Percentiles rank a stretch among this genome's conserved stretches.
Conservation (phyloP, 441 rosid genomes). For the Metrosideros polymorpha region DNA sequence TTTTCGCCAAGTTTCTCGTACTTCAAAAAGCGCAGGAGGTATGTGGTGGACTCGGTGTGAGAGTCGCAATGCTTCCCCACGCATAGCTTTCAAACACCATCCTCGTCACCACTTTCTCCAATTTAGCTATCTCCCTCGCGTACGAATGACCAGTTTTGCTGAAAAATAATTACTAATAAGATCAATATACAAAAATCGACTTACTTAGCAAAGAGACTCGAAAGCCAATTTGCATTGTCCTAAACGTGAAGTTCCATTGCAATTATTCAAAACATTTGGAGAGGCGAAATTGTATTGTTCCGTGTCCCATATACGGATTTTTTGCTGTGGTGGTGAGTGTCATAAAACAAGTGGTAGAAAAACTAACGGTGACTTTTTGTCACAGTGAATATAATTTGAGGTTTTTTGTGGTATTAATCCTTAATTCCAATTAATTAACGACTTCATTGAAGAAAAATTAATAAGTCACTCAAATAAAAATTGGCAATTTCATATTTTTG, state of each 20-base stretch:
- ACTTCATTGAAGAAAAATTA: too few species aligned
- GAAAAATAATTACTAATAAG: background rate
- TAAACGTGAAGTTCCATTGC: too few species aligned
- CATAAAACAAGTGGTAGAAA: too few species aligned
- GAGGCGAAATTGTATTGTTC: too few species aligned
- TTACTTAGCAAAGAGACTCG: background rate
- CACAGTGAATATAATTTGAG: too few species aligned
- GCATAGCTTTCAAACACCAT: constrained; percentile 61
- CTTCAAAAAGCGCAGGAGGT: background rate
- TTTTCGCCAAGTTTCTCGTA: background rate
- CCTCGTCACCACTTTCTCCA: constrained; percentile 31
- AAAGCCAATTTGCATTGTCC: background rate
- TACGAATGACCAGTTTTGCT: constrained; percentile 42
- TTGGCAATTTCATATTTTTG: too few species aligned
- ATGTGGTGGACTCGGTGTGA: background rate
- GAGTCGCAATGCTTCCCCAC: constrained; percentile 24
- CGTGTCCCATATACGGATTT: too few species aligned
- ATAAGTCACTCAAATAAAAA: background rate
- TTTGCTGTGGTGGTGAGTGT: too few species aligned
- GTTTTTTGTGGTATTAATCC: too few species aligned
- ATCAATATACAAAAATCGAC: background rate
- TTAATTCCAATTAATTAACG: too few species aligned
- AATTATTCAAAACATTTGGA: too few species aligned
- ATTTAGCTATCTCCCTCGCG: constrained; percentile 12
- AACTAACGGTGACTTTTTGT: too few species aligned